Percentiles rank a stretch among this genome's conserved stretches.
phyloP scores from a whole-genome alignment of 768 basidiomycete genomes.

The Botryobasidium botryosum region DNA sequence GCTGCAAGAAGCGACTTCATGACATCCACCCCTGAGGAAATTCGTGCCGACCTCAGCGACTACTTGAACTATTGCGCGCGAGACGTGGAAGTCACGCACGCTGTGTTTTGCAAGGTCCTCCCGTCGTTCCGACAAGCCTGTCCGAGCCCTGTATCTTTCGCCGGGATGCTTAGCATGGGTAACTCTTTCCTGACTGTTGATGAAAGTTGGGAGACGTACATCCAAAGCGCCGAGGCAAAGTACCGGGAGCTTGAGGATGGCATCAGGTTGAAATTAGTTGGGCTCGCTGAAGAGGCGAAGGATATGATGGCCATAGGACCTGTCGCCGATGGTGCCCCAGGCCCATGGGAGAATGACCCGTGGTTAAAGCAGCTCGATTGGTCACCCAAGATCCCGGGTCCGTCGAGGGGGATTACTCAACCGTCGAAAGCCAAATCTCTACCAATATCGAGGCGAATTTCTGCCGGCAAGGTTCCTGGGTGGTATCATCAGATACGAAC shows the following conservation, averaged over 20 bases:
- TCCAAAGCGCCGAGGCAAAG: constrained; percentile 56
- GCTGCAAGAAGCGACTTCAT: constrained; percentile 60
- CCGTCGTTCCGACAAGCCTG: constrained; percentile 71
- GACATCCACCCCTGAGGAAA: constrained; percentile 43
- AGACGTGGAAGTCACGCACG: constrained; percentile 74
- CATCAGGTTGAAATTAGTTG: constrained; percentile 42
- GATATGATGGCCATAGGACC: constrained; percentile 31
- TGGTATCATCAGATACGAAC: no score
- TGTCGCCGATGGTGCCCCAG: no score
- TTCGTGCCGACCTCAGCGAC: constrained; percentile 45
- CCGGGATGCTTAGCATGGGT: constrained; percentile 82
- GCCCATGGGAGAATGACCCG: constrained; percentile 49
- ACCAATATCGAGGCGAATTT: no score
- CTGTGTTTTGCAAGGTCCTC: constrained; percentile 57
- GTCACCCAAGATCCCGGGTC: constrained; percentile 91
- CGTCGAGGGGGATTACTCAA: no score
- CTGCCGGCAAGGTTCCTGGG: no score
- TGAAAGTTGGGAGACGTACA: constrained; percentile 72
- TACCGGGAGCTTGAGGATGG: constrained; percentile 54
- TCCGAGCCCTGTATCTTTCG: constrained; percentile 85
- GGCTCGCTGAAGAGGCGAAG: constrained; percentile 45
- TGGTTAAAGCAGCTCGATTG: constrained; percentile 91
- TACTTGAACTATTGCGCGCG: constrained; percentile 73
- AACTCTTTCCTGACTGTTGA: constrained; percentile 84
- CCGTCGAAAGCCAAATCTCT: no score